A percentile compares a stretch with the other conserved stretches of the same genome.
Evolutionary conservation across 169 alveolate species (phyloP).

Genomic region (Plasmodium falciparum): DNA sequence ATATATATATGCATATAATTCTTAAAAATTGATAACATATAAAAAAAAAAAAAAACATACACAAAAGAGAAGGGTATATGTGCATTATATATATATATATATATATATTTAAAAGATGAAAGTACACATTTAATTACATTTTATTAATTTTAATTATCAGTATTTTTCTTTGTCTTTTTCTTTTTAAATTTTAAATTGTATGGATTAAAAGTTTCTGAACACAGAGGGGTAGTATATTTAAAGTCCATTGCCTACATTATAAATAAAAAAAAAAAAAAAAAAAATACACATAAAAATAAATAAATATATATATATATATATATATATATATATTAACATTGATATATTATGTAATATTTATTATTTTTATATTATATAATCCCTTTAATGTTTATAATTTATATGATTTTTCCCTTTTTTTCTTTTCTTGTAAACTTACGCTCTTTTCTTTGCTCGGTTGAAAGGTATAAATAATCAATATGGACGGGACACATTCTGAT

Average conservation of each 20-base stretch:
- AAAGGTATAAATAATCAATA: slow-evolving; percentile 41
- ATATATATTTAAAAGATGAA: too few relatives aligned
- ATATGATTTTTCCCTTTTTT: too few relatives aligned
- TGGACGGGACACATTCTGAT: slow-evolving; percentile 70
- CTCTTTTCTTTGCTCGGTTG: slow-evolving; percentile 48
- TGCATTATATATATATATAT: too few relatives aligned
- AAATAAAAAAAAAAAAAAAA: background rate
- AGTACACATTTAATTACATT: slow-evolving; percentile 12
- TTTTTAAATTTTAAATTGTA: slow-evolving; percentile 30
- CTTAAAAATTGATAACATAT: too few relatives aligned
- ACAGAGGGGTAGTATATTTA: slow-evolving; percentile 57
- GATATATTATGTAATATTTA: background rate
- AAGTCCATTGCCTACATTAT: slow-evolving; percentile 22
- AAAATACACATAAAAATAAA: too few relatives aligned
- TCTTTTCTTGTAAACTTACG: slow-evolving; percentile 2
- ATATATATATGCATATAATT: too few relatives aligned
- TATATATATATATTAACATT: background rate
- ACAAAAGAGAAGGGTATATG: too few relatives aligned
- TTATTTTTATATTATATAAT: background rate
- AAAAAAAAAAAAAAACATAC: too few relatives aligned
- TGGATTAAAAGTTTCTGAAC: slow-evolving; percentile 54
- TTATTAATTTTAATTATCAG: background rate
- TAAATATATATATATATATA: slow-evolving; percentile 5
- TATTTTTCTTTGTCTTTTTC: slow-evolving; percentile 33
- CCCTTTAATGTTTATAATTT: background rate